A percentile compares a stretch with the other conserved stretches of the same genome.
Evolutionary conservation across 2,329 filamentous ascomycete genomes (phyloP).

Genomic region (Curvularia verruculosa): DNA sequence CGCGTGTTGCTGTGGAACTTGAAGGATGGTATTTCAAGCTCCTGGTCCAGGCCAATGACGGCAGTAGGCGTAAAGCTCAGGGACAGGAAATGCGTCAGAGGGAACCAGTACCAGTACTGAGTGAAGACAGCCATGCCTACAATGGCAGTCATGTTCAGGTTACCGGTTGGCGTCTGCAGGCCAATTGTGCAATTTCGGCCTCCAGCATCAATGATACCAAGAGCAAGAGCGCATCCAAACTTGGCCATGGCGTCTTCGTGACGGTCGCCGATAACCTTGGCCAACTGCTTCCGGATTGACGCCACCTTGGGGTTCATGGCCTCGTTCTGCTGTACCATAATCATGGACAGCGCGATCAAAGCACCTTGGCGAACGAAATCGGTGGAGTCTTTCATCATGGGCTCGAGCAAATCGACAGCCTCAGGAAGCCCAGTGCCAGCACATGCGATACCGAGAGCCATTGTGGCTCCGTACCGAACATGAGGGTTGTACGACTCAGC

Average conservation of each 20-base stretch:
- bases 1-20: slow-evolving; percentile 95
- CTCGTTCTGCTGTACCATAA: slow-evolving; percentile 99
- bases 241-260: slow-evolving; percentile 99
- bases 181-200: slow-evolving; percentile 98
- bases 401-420: slow-evolving; percentile 93
- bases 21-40: slow-evolving; percentile 90
- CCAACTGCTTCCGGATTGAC: slow-evolving; percentile 86
- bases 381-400: slow-evolving; percentile 99
- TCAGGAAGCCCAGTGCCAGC: slow-evolving; percentile 95
- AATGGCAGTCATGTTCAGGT: slow-evolving; percentile 97
- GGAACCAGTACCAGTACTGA: slow-evolving; percentile 99
- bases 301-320: slow-evolving; percentile 97
- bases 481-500: slow-evolving; percentile 99
- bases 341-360: slow-evolving; percentile 93
- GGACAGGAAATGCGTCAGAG: slow-evolving; percentile 95
- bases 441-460: slow-evolving; percentile 98
- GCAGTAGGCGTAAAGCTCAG: slow-evolving; percentile 96
- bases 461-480: slow-evolving; percentile 95
- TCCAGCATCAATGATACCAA: slow-evolving; percentile 97
- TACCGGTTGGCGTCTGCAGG: slow-evolving; percentile 95
- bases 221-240: slow-evolving; percentile 89
- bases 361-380: slow-evolving; percentile 98
- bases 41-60: slow-evolving; percentile 91
- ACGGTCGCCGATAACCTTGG: slow-evolving; percentile 91
- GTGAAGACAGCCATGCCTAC: slow-evolving; percentile 98